Evolutionary conservation across 169 alveolate species (phyloP), one percentile per base, ranked within the genome.

Genomic region (Plasmodium reichenowi): DNA sequence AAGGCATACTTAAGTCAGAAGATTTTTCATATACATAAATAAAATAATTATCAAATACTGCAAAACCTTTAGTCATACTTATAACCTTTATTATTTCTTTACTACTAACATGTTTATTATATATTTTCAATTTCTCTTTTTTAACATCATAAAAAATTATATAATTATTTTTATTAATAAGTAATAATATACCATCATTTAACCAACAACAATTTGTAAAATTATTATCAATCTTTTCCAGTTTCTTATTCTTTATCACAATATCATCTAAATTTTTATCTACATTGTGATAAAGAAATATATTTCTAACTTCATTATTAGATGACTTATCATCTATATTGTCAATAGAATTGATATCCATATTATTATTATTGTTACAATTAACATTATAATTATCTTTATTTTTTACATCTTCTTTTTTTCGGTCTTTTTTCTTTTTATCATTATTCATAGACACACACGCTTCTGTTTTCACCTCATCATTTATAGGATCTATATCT

Each of bases 121-220:
- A 68, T 70, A 83, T 83, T 50, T 83, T 83, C 38, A 83, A 63
- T 38, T 68, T 56, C 50, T 83, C 85, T 62, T 83, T 83, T 63
- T 83, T 83, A 58, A 59, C 58, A 83, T 83, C 85, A 72, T 83
- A 83, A 71, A 83, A 83, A 12, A 83, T 70, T 71, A 83, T 48
- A 50, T 83, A 29, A 70, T 83, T 83, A 38, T 20, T 71, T 58
- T 56, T 83, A 72, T 83, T 83, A 50, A 73, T 70, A 13, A 83
- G 68, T 17, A 83, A 26, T 17, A 83, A 52, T 56, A 70, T 50
- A 22, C 91, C 91, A 43, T 83, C 91, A 63, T 73, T 60, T 58
- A 83, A 48, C 91, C 91, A 83, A 22, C 86, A 83, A 32, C 91
- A 67, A 58, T 70, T 59, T 9, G 67, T 83, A 52, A 54, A 83